Evolutionary conservation across 2,329 filamentous ascomycete species (phyloP).

Genomic region (Penicillium freii): DNA sequence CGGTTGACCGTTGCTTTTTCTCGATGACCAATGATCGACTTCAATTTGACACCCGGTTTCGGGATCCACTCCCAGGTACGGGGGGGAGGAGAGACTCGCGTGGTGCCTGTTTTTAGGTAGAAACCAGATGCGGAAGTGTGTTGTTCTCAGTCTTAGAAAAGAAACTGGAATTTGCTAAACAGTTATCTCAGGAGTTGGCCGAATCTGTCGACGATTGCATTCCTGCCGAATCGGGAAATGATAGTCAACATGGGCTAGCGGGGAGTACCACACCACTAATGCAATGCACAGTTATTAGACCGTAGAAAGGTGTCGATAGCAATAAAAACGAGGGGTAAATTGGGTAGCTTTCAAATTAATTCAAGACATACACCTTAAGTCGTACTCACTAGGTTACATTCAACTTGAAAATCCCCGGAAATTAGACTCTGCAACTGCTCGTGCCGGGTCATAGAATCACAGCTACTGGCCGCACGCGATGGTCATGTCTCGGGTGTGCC

Average conservation of each 20-base stretch:
- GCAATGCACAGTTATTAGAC: neutral
- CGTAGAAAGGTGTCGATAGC: neutral
- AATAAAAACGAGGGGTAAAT: neutral
- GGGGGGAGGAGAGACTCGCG: neutral
- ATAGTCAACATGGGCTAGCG: neutral
- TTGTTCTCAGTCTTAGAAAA: neutral
- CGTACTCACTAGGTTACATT: slow-evolving; percentile 3
- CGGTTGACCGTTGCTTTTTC: neutral
- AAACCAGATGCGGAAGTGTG: slow-evolving; percentile 6
- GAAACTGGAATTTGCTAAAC: neutral
- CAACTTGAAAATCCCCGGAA: neutral
- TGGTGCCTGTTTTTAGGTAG: slow-evolving; percentile 13
- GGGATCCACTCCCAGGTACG: neutral
- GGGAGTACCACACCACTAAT: neutral
- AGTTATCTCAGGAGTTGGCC: neutral
- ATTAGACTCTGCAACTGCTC: neutral
- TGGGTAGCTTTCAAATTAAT: neutral
- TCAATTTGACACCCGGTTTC: neutral
- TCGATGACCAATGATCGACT: neutral
- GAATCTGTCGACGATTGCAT: slow-evolving; percentile 1
- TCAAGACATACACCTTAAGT: neutral
- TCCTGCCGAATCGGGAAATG: neutral
- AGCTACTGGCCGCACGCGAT: slow-evolving; percentile 12
- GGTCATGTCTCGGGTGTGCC: slow-evolving; percentile 10
- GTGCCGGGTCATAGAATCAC: neutral